phyloP scores from a whole-genome alignment of 208 protist genomes.

The Leptomonas pyrrhocoris region DNA sequence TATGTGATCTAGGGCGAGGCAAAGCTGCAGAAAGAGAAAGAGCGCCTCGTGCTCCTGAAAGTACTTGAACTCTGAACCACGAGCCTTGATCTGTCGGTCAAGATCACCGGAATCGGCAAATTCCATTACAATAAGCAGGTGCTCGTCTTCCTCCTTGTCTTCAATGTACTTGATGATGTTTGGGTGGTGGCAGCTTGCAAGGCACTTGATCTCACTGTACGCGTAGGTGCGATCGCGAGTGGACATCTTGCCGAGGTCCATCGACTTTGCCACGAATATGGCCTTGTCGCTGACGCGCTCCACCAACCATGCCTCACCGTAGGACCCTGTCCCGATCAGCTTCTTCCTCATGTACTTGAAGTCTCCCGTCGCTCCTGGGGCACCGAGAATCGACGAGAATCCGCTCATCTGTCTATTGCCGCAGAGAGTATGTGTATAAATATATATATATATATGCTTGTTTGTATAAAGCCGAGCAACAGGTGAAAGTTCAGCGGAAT shows the following conservation, averaged over 20 bases:
- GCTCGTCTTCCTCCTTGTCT: slow-evolving; percentile 81
- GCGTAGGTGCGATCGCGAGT: slow-evolving; percentile 79
- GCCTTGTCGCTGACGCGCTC: slow-evolving; percentile 56
- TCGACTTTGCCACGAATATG: slow-evolving; percentile 85
- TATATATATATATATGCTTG: not conserved
- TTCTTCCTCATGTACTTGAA: slow-evolving; percentile 84
- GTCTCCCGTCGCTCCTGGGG: slow-evolving; percentile 34
- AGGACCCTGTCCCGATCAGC: slow-evolving; percentile 84
- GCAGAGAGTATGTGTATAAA: not conserved
- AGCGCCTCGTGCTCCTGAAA: slow-evolving; percentile 88
- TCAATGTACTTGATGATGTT: slow-evolving; percentile 90
- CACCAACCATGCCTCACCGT: slow-evolving; percentile 86
- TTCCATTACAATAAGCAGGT: slow-evolving; percentile 88
- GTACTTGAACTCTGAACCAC: slow-evolving; percentile 54
- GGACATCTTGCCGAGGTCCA: slow-evolving; percentile 88
- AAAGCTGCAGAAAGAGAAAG: slow-evolving; percentile 89
- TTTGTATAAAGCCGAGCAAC: not conserved
- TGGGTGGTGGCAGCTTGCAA: slow-evolving; percentile 79
- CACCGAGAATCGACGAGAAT: slow-evolving; percentile 54
- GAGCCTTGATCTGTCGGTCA: slow-evolving; percentile 80
- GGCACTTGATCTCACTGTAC: slow-evolving; percentile 87
- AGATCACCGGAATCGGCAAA: slow-evolving; percentile 89
- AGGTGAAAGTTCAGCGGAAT: not conserved
- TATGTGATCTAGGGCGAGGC: slow-evolving; percentile 86
- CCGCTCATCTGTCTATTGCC: slow-evolving; percentile 14